Conservation (phyloP, 176 grass and related monocot genomes). For the Tuctoria greenei region DNA sequence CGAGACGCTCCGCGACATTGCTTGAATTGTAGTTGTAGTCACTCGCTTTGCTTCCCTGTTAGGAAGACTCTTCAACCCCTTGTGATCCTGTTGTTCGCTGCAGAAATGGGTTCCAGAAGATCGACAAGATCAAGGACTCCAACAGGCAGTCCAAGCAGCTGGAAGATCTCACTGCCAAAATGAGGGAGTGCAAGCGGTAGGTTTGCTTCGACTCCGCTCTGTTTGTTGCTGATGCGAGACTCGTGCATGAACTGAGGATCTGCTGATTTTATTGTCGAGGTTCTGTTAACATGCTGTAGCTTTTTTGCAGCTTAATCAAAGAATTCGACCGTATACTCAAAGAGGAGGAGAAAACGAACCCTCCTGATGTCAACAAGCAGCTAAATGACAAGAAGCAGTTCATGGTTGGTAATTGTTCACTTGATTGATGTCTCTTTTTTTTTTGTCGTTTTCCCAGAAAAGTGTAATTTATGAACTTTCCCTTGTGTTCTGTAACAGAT, state of each 20-base stretch:
- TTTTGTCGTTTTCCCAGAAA: background rate
- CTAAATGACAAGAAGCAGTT: constrained; percentile 98
- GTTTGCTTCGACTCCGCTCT: background rate
- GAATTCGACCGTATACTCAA: constrained; percentile 83
- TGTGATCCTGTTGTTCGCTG: constrained; percentile 32
- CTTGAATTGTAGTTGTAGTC: background rate
- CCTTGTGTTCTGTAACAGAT: constrained; percentile 54
- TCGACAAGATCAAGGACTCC: constrained; percentile 95
- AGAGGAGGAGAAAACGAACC: constrained; percentile 69
- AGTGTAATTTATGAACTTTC: constrained; percentile 32
- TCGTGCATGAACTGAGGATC: background rate
- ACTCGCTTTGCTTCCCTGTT: background rate
- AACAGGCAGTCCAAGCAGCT: constrained; percentile 91
- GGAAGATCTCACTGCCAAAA: constrained; percentile 92
- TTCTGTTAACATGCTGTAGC: background rate
- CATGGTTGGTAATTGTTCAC: constrained; percentile 54
- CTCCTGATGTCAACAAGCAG: constrained; percentile 81
- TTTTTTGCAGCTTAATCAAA: constrained; percentile 69
- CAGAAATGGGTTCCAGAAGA: constrained; percentile 98
- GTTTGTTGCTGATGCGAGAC: background rate
- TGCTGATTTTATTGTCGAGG: background rate
- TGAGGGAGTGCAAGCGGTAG: constrained; percentile 95
- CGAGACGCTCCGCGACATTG: background rate
- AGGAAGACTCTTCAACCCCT: no score
- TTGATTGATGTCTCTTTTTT: background rate